Base-by-base conservation (phyloP, 371 early-diverging fungal genomes). In the Blakeslea trispora region DNA sequence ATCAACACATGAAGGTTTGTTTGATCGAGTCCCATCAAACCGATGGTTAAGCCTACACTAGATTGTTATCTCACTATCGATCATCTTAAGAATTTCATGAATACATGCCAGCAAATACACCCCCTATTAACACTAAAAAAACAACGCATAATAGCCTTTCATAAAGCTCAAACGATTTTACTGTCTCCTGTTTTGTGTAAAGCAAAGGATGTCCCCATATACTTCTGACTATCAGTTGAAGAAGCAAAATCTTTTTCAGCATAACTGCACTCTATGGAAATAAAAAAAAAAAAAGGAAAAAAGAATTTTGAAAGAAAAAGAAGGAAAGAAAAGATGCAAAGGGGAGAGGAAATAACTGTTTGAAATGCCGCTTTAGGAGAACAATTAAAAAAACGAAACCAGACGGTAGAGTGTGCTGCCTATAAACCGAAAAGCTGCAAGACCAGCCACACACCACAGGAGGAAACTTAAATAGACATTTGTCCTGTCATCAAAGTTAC, bases 381-480 rank as follows among this genome's bases (percentile, higher is more conserved):
- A 94, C 51, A 80, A 51, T 44, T 43, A 50, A 49, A 57, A 52
- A 41, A 53, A 45, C 18, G 50, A 50, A 9, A 23, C 3, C 15
- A 53, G 8, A 4, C 55, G 74, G 65, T 90, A 95, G 41, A 82
- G 51, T 45, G 74, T 67, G 47, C 83, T 81, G 37, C 93, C 95
- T 40, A 90, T 46, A 73, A 93, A 92, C 23, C 93, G 82, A 67
- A 94, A 74, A 3, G 79, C 63, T 6, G 91, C 77, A 44, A 95
- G 71, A 5, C 70, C 90, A 17, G 89, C 80, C 31, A 93, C 92
- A 6, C 89, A 88, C 90, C 91, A 94, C 45, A 94, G 86, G 44
- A 93, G 86, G 59, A 93, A 87, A 45, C 80, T 81, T 50, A 93
- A 73, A 52, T 91, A 93, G 23, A 45, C 22, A 18, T 64, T 59